Base-by-base conservation (phyloP, 2,329 filamentous ascomycete genomes). In the Talaromyces sp. region DNA sequence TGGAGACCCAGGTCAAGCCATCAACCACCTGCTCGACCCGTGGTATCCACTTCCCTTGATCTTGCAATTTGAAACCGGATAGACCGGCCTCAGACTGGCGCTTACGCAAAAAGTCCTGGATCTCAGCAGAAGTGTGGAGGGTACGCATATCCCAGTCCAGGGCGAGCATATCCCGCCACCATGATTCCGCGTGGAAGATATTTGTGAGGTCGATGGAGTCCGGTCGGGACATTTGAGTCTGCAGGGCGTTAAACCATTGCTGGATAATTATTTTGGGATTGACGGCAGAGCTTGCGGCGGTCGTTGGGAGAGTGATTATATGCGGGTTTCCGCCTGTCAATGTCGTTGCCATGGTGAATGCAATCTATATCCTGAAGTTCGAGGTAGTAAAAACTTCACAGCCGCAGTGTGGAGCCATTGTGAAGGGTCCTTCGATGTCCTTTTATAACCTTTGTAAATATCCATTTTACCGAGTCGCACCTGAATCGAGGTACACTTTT, bases 121-220 rank as follows among this genome's bases (percentile, higher is more conserved):
- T 74, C 5, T 65, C 63, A 1, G 58, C 44, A n/a, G 61, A 61
- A 3, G 62, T 65, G 30, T 68, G 65, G 19, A 74, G 58, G 4
- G 72, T 72, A 16, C 67, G 73, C 46, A 74, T 64, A 33, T 75
- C 69, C 73, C 73, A 75, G 36, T 70, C 68, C 11, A 76, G 55
- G 6, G 66, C 67, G n/a, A 75, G 60, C 57, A 72, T 70, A 29
- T 76, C 73, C 4, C 73, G 68, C 70, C 73, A 75, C 68, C 71
- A 75, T 9, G 73, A 72, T n/a, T 73, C 71, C 16, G 58, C 36
- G 13, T 74, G 70, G 43, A 76, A 71, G 5, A 75, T 57, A 1
- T 49, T 29, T 20, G 53, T 27, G 10, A 69, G 45, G 3, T 60
- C 51, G 11, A 62, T 43, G 11, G 51, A 51, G 11, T 59, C 55